These are phyloP conservation scores for Leishmania aethiopica DNA, from an alignment of 208 protist species.

Conservation along the genomic window DNA sequence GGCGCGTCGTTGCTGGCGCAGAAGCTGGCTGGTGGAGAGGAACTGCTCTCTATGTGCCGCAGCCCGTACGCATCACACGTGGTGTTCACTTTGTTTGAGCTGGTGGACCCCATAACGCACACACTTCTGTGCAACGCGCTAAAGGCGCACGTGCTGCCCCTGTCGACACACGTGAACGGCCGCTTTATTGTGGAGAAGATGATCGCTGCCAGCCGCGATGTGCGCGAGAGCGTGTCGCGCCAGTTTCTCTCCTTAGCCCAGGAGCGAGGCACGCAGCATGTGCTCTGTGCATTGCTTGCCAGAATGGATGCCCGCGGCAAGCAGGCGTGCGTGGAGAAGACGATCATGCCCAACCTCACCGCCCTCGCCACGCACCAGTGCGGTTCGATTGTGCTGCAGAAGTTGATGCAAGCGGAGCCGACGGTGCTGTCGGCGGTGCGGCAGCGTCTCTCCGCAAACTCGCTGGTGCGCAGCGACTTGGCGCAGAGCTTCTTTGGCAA, in stretches of 20 bases:
- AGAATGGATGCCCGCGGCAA: conserved; percentile 72
- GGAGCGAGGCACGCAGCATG: conserved; percentile 83
- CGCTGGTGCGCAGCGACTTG: conserved; percentile 58
- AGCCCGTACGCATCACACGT: conserved; percentile 80
- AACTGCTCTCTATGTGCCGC: conserved; percentile 69
- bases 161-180: conserved; percentile 83
- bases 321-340: conserved; percentile 50
- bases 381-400: conserved; percentile 82
- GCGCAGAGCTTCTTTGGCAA: conserved; percentile 87
- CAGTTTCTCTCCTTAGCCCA: conserved; percentile 66
- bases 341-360: conserved; percentile 52
- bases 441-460: conserved; percentile 43
- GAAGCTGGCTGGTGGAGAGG: conserved; percentile 57
- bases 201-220: conserved; percentile 72
- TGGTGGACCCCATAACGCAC: conserved; percentile 72
- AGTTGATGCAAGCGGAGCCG: conserved; percentile 74
- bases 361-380: conserved; percentile 64
- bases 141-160: conserved; percentile 48
- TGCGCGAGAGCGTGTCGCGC: conserved; percentile 73
- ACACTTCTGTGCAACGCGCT: conserved; percentile 70
- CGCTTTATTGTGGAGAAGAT: conserved; percentile 89
- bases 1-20: conserved; percentile 53
- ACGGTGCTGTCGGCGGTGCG: conserved; percentile 49
- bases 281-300: conserved; percentile 69
- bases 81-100: conserved; percentile 70